phyloP scores from a whole-genome alignment of 78 protist species.

The Dictyostelium purpureum region DNA sequence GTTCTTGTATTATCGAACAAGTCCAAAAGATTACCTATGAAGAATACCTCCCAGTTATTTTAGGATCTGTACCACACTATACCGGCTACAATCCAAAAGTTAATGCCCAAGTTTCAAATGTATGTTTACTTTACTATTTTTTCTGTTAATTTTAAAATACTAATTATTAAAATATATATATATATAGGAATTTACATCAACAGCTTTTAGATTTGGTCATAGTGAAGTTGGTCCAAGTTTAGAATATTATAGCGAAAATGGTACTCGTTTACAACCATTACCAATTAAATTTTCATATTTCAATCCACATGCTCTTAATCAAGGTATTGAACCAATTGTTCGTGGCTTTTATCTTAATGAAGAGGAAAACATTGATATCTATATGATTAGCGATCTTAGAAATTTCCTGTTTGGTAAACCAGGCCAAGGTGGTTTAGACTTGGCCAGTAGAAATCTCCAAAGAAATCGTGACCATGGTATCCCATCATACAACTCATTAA shows the following conservation, averaged over 20 bases:
- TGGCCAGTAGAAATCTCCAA: constrained; percentile 52
- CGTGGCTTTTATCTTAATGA: constrained; percentile 42
- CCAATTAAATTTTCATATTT: constrained; percentile 39
- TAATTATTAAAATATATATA: too few species aligned
- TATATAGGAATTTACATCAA: constrained; percentile 58
- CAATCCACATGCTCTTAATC: constrained; percentile 52
- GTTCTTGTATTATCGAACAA: constrained; percentile 70
- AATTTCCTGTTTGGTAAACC: constrained; percentile 79
- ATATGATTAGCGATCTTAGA: constrained; percentile 48
- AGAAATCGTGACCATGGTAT: constrained; percentile 82
- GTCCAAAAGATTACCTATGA: constrained; percentile 54
- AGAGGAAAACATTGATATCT: constrained; percentile 48
- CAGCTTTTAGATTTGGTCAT: constrained; percentile 82
- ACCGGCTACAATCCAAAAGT: constrained; percentile 48
- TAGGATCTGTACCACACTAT: constrained; percentile 46
- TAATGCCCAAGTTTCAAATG: constrained; percentile 42
- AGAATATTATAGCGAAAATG: constrained; percentile 13
- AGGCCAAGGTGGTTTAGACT: constrained; percentile 79
- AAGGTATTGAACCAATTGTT: constrained; percentile 40
- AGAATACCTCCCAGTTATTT: constrained; percentile 49
- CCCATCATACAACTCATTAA: constrained; percentile 48
- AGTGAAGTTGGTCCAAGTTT: constrained; percentile 72
- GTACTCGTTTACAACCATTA: constrained; percentile 1
- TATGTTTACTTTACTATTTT: too few species aligned
- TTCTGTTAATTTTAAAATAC: too few species aligned